A percentile compares a stretch with the other conserved stretches of the same genome.
Evolutionary conservation across 2,329 filamentous ascomycete genomes (phyloP).

Genomic region (Trichoderma brevicompactum): DNA sequence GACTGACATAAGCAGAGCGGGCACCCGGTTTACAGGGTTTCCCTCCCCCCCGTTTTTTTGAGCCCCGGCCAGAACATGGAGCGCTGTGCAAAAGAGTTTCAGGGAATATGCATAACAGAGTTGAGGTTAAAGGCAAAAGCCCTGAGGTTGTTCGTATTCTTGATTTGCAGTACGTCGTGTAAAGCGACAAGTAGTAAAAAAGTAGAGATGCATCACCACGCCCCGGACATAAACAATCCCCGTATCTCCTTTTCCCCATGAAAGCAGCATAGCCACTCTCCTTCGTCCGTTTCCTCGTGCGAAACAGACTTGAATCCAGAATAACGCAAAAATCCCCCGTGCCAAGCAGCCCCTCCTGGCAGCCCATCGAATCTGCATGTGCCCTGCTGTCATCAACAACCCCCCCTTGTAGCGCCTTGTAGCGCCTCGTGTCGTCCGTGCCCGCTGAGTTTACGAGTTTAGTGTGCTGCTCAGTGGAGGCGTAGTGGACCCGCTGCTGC

Average conservation of each 20-base stretch:
- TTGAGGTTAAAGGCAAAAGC: neutral
- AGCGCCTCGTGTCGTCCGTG: neutral
- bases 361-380: neutral
- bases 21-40: neutral
- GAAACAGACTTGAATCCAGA: constrained; percentile 8
- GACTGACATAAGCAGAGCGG: constrained; percentile 10
- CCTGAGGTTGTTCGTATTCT: too few relatives aligned
- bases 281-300: neutral
- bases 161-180: too few relatives aligned
- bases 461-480: constrained; percentile 15
- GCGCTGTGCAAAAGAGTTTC: neutral
- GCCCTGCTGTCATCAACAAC: constrained; percentile 12
- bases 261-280: neutral
- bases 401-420: neutral
- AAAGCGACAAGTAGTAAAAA: too few relatives aligned
- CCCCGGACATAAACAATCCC: too few relatives aligned
- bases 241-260: too few relatives aligned
- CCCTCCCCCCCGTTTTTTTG: neutral
- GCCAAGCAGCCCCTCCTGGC: constrained; percentile 1
- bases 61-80: too few relatives aligned
- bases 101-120: constrained; percentile 18
- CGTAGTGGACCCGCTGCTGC: constrained; percentile 1
- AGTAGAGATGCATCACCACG: too few relatives aligned
- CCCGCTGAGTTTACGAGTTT: neutral
- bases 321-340: neutral